Conservation (phyloP, 306 rosid genomes). For the Dicorynia guianensis region DNA sequence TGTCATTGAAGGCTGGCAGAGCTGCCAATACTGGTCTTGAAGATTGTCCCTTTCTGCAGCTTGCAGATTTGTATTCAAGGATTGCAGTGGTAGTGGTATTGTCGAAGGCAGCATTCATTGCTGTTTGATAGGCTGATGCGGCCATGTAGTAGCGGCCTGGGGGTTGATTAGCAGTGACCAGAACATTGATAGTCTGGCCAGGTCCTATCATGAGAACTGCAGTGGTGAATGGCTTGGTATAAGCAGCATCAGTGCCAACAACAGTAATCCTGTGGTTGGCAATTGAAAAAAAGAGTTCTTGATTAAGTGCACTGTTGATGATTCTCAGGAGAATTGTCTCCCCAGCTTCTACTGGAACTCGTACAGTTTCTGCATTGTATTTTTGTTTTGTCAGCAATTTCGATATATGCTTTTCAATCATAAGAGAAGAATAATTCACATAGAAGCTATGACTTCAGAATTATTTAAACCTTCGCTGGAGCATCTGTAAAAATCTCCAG, state of each 20-base stretch:
- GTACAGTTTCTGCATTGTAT: conserved; percentile 67
- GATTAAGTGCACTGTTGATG: conserved; percentile 82
- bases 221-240: conserved; percentile 74
- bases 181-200: conserved; percentile 88
- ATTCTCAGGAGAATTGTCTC: conserved; percentile 78
- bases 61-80: conserved; percentile 72
- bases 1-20: conserved; percentile 76
- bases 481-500: conserved; percentile 87
- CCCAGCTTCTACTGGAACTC: conserved; percentile 59
- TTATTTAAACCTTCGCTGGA: conserved; percentile 68
- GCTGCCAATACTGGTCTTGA: conserved; percentile 58
- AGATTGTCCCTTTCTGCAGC: conserved; percentile 45
- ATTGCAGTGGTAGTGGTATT: conserved; percentile 96
- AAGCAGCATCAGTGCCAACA: conserved; percentile 78
- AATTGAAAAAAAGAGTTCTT: conserved; percentile 77
- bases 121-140: conserved; percentile 72
- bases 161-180: conserved; percentile 71
- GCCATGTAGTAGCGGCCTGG: conserved; percentile 87
- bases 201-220: conserved; percentile 79
- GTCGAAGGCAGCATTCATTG: conserved; percentile 84
- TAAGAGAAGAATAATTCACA: conserved; percentile 9
- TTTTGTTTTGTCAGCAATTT: conserved; percentile 11
- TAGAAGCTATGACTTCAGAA: conserved; percentile 19
- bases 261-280: conserved; percentile 88
- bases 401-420: background rate